These are phyloP conservation scores for Stagonosporopsis vannaccii DNA, from an alignment of 2,329 filamentous ascomycete species.

Conservation along the genomic window DNA sequence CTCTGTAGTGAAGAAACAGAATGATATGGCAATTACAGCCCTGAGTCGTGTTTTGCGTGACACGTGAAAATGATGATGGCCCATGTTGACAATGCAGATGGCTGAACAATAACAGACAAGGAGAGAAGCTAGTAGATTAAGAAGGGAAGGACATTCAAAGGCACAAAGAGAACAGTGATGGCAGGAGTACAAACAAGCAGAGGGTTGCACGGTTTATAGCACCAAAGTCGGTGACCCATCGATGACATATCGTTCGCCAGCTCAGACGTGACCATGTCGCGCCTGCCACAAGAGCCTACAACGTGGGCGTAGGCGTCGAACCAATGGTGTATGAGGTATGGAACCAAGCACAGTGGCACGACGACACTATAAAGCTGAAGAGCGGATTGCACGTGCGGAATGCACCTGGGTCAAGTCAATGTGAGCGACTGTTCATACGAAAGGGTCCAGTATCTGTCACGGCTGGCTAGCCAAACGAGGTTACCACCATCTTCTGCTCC, in stretches of 20 bases:
- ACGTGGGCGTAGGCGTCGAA: constrained; percentile 4
- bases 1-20: constrained; percentile 57
- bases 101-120: neutral
- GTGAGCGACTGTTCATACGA: neutral
- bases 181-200: constrained; percentile 15
- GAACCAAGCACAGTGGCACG: neutral
- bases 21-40: constrained; percentile 56
- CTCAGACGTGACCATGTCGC: constrained; percentile 19
- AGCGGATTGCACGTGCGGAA: constrained; percentile 4
- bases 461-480: constrained; percentile 19
- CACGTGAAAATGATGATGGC: constrained; percentile 31
- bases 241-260: constrained; percentile 23
- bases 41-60: constrained; percentile 44
- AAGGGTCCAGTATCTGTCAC: constrained; percentile 22
- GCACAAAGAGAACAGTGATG: constrained; percentile 14
- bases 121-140: neutral
- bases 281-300: constrained; percentile 14
- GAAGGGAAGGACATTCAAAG: constrained; percentile 7
- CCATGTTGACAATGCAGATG: constrained; percentile 18
- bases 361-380: neutral
- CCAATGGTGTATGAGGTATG: constrained; percentile 1
- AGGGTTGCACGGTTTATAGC: constrained; percentile 16
- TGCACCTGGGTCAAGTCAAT: neutral
- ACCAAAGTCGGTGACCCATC: constrained; percentile 4
- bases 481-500: constrained; percentile 20